A percentile compares a stretch with the other conserved stretches of the same genome.
Conservation (phyloP, 2,329 filamentous ascomycete genomes). For the Fusarium sp. region DNA sequence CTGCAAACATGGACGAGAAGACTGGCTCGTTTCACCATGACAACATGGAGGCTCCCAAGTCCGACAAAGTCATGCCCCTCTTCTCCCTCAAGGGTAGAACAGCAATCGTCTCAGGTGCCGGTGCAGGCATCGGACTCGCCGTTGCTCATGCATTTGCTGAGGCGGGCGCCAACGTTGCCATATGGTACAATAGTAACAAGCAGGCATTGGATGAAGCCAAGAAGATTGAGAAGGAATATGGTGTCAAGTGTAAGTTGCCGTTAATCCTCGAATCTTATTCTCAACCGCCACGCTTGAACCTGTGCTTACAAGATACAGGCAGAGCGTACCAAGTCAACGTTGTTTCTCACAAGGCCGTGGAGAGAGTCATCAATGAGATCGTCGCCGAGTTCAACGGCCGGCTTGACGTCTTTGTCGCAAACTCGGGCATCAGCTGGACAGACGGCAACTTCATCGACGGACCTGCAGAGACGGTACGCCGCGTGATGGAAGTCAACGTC, state of each 20-base stretch:
- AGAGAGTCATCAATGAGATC: conserved; percentile 62
- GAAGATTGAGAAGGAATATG: conserved; percentile 73
- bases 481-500: conserved; percentile 77
- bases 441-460: conserved; percentile 76
- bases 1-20: conserved; percentile 54
- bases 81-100: conserved; percentile 78
- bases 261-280: not conserved
- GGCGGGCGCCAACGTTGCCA: conserved; percentile 77
- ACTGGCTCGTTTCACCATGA: conserved; percentile 68
- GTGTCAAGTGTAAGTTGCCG: conserved; percentile 71
- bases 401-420: conserved; percentile 83
- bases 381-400: conserved; percentile 77
- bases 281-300: not conserved
- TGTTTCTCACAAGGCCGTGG: conserved; percentile 63
- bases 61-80: conserved; percentile 69
- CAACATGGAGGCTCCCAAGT: conserved; percentile 61
- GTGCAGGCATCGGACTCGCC: conserved; percentile 73
- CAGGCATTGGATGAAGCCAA: conserved; percentile 71
- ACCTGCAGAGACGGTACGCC: conserved; percentile 70
- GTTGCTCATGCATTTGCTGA: conserved; percentile 75
- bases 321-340: conserved; percentile 73
- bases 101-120: conserved; percentile 76
- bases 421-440: conserved; percentile 81
- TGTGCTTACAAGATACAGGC: conserved; percentile 55
- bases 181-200: conserved; percentile 79